Base-by-base conservation (phyloP, 2,329 filamentous ascomycete genomes). In the Dactylonectria estremocensis region DNA sequence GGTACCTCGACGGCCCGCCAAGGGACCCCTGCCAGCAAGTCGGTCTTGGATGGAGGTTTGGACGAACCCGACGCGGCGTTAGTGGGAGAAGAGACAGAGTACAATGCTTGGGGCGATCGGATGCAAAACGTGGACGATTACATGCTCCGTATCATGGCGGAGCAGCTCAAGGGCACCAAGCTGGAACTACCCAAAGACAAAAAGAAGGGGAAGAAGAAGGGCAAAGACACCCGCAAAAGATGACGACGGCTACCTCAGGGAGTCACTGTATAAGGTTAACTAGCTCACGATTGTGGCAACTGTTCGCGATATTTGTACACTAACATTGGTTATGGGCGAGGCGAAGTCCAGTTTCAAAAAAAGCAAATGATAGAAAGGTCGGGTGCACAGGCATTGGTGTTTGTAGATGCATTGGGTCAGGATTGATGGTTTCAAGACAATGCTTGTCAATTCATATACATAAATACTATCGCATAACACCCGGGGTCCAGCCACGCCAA, bases 41-140 rank as follows among this genome's bases (percentile, higher is more conserved):
- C 71, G 62, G 79, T 67, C 6, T 65, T 81, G 22, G 80, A 80
- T 1, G 77, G 76, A 2, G 76, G 74, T 8, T 70, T 78, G 2
- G 74, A 78, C 13, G 75, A 74, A 4, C 72, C 81, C 59, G 80
- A 82, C 57, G 76, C 80, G 62, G 70, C 80, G 48, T 68, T 76
- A 2, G 72, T 72, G 3, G 80, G 78, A 8, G 77, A 81, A 8
- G 78, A 85, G 53, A 75, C 83, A 0, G 90, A 92, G 71, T 77
- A 82, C 33, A 91, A 90, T 68, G 89, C 89, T 1, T 90, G 85
- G 83, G 90, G 88, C 6, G 85, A 83, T 45, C 83, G 78, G 61
- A 86, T 92, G 66, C 82, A 83, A 58, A 90, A 88, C 46, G 89
- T 95, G 64, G 93, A 95, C 77, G 90, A 94, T 58, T 94, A 92